Evolutionary conservation across 2,329 filamentous ascomycete species (phyloP).

Genomic region (Westerdykella ornata): DNA sequence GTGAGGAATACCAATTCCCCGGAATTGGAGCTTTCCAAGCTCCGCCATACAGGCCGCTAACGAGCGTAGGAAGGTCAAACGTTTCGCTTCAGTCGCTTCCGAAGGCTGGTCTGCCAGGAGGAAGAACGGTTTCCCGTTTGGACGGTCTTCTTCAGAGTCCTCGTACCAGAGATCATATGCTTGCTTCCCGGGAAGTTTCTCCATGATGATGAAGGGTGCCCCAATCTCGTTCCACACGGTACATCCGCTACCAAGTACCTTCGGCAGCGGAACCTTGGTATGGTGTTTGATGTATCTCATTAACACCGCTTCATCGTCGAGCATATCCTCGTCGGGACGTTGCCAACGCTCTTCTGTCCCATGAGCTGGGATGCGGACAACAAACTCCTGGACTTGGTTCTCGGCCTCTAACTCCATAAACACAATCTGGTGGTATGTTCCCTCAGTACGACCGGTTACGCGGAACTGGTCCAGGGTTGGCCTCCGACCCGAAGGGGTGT

Average conservation of each 20-base stretch:
- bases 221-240: conserved; percentile 10
- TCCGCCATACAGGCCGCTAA: conserved; percentile 8
- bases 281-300: conserved; percentile 6
- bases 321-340: conserved; percentile 2
- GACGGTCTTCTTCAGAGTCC: neutral
- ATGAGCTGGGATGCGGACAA: conserved; percentile 1
- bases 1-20: conserved; percentile 7
- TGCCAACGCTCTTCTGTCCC: conserved; percentile 5
- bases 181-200: conserved; percentile 6
- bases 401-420: conserved; percentile 3
- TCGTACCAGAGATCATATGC: conserved; percentile 10
- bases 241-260: neutral
- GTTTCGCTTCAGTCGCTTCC: neutral
- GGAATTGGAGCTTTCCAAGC: conserved; percentile 8
- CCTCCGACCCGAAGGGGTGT: no score
- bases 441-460: conserved; percentile 2
- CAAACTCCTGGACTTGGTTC: conserved; percentile 1
- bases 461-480: no score
- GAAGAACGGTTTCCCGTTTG: neutral
- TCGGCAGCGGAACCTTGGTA: neutral
- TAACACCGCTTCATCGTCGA: conserved; percentile 8
- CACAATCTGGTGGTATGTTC: conserved; percentile 7
- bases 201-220: conserved; percentile 18
- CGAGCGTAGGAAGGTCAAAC: conserved; percentile 11
- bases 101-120: neutral